Percentiles rank a stretch among this genome's conserved stretches.
Conservation (phyloP, 768 basidiomycete species). For the Termitomyces sp. region DNA sequence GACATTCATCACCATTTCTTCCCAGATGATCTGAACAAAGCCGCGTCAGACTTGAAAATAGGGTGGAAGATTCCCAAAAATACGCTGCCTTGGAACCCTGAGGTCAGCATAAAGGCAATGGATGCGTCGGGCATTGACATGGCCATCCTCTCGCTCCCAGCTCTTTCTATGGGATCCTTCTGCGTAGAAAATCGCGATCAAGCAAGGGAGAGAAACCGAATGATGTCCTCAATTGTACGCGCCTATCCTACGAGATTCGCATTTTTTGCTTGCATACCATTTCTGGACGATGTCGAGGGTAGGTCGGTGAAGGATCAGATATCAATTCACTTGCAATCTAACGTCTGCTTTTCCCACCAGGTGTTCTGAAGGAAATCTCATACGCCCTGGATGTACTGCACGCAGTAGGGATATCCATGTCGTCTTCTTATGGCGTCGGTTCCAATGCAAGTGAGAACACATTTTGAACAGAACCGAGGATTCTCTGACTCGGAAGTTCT, state of each 20-base stretch:
- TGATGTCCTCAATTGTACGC: slow-evolving; percentile 43
- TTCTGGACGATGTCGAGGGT: slow-evolving; percentile 63
- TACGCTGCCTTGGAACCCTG: slow-evolving; percentile 63
- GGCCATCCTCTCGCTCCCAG: slow-evolving; percentile 67
- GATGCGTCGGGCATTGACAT: slow-evolving; percentile 52
- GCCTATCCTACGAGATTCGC: slow-evolving; percentile 56
- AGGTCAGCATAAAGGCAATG: slow-evolving; percentile 61
- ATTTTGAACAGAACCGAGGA: neutral
- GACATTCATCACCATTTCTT: slow-evolving; percentile 84
- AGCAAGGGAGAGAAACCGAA: slow-evolving; percentile 45
- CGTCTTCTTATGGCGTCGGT: slow-evolving; percentile 66
- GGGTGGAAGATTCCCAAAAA: slow-evolving; percentile 64
- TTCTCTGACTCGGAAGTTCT: neutral
- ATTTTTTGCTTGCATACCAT: slow-evolving; percentile 67
- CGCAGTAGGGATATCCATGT: slow-evolving; percentile 62
- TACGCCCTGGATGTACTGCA: slow-evolving; percentile 58
- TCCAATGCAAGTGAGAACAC: slow-evolving; percentile 43
- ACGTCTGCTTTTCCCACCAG: slow-evolving; percentile 26
- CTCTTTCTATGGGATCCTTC: slow-evolving; percentile 38
- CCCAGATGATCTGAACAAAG: slow-evolving; percentile 48
- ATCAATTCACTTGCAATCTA: neutral
- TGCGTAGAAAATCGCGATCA: slow-evolving; percentile 35
- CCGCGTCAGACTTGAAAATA: slow-evolving; percentile 36
- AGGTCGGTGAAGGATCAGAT: neutral
- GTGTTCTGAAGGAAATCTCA: slow-evolving; percentile 54